These are phyloP conservation scores for Leucocoprinus sp. DNA, from an alignment of 768 basidiomycete species.

Conservation along the genomic window DNA sequence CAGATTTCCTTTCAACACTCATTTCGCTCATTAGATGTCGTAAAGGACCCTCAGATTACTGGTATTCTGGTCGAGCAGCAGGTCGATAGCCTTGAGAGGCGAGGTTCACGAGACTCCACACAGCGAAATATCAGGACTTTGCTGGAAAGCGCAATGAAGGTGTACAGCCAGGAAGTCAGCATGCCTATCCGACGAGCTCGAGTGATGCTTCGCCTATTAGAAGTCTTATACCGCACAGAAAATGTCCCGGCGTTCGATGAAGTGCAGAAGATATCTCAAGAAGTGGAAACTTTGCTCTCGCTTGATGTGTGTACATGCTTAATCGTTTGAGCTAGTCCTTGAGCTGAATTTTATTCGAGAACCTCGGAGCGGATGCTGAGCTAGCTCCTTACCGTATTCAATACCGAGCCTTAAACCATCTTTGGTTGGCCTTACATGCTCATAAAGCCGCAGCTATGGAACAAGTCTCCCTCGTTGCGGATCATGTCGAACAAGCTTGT, in stretches of 20 bases:
- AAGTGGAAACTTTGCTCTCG: constrained; percentile 33
- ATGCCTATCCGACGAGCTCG: constrained; percentile 56
- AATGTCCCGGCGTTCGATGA: constrained; percentile 22
- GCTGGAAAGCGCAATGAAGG: constrained; percentile 37
- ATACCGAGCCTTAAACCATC: constrained; percentile 45
- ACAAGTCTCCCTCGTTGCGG: constrained; percentile 36
- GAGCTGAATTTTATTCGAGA: constrained; percentile 16
- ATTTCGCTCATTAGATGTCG: not conserved
- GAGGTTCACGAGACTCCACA: constrained; percentile 51
- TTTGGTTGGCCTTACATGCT: constrained; percentile 66
- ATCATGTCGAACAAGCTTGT: constrained; percentile 49
- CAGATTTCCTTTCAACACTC: constrained; percentile 38
- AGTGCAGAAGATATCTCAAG: constrained; percentile 29
- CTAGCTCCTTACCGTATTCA: constrained; percentile 31
- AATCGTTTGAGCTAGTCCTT: not conserved
- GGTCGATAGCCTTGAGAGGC: constrained; percentile 42
- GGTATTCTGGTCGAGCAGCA: constrained; percentile 61
- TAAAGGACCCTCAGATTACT: constrained; percentile 19
- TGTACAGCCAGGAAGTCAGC: constrained; percentile 35
- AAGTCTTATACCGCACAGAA: constrained; percentile 35
- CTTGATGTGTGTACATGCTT: constrained; percentile 27
- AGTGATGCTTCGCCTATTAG: constrained; percentile 45
- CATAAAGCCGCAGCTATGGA: constrained; percentile 45
- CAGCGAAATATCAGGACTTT: constrained; percentile 31
- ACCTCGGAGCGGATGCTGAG: constrained; percentile 25